phyloP scores from a whole-genome alignment of 163 green algal species.

The Chlorella variabilis region DNA sequence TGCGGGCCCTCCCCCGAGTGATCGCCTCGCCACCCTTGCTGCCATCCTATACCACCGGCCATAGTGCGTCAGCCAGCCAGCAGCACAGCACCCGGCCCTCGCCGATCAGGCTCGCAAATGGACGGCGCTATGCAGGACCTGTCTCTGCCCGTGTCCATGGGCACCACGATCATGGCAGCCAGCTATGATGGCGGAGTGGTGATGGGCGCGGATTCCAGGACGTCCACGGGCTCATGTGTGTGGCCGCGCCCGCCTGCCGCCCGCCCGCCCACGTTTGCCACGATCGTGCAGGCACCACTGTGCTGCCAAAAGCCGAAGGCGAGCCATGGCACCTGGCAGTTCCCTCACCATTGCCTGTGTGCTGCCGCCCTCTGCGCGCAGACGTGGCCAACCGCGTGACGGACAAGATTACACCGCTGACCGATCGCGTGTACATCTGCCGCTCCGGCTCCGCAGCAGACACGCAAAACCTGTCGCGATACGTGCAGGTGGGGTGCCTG shows the following conservation, averaged over 20 bases:
- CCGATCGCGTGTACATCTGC: slow-evolving; percentile 71
- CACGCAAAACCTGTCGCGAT: slow-evolving; percentile 68
- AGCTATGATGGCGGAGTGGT: slow-evolving; percentile 80
- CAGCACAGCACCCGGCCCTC: no score
- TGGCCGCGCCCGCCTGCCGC: not conserved
- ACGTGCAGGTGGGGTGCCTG: slow-evolving; percentile 57
- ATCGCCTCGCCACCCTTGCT: no score
- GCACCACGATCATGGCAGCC: slow-evolving; percentile 87
- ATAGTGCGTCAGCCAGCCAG: no score
- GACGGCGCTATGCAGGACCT: slow-evolving; percentile 6
- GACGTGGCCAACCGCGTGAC: slow-evolving; percentile 84
- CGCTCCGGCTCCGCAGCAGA: slow-evolving; percentile 70
- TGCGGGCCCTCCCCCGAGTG: no score
- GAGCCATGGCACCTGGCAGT: not conserved
- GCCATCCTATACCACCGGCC: no score
- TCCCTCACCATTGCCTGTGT: not conserved
- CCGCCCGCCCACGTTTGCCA: not conserved
- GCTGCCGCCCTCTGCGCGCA: not conserved
- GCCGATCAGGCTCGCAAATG: no score
- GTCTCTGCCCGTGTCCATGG: slow-evolving; percentile 19
- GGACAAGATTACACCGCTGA: slow-evolving; percentile 83
- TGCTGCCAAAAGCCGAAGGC: no score
- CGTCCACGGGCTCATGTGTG: slow-evolving; percentile 71
- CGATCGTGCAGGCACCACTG: no score
- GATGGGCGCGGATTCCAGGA: slow-evolving; percentile 80